Conservation (phyloP, 108 stramenopile genomes). For the Nannochloropsis oceanica region DNA sequence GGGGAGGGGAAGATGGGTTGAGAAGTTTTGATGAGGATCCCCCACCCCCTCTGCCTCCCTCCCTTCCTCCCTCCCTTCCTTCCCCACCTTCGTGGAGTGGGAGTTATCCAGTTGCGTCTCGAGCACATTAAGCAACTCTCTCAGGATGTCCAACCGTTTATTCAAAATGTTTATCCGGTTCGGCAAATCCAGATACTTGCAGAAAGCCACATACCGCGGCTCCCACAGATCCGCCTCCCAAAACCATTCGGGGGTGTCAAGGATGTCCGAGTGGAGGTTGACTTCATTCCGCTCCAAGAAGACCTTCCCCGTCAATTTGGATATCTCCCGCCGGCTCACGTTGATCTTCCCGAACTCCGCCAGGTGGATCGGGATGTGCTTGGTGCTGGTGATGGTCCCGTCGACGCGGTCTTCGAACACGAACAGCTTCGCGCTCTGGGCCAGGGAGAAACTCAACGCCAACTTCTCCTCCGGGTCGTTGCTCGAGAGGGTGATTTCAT, state of each 20-base stretch:
- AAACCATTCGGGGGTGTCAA: slow-evolving; percentile 43
- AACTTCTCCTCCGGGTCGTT: slow-evolving; percentile 37
- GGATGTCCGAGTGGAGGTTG: slow-evolving; percentile 47
- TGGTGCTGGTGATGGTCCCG: slow-evolving; percentile 22
- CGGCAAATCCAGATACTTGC: slow-evolving; percentile 38
- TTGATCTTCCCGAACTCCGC: slow-evolving; percentile 35
- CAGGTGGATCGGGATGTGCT: slow-evolving; percentile 32
- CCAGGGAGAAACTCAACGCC: slow-evolving; percentile 39
- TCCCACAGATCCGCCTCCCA: slow-evolving; percentile 47
- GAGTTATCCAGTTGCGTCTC: slow-evolving; percentile 13
- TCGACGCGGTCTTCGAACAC: slow-evolving; percentile 41
- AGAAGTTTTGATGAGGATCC: too few species aligned
- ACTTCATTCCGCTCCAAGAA: slow-evolving; percentile 43
- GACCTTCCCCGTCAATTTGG: slow-evolving; percentile 21
- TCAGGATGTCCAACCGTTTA: slow-evolving; percentile 43
- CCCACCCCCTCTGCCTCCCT: not conserved
- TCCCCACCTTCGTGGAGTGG: not conserved
- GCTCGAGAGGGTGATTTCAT: slow-evolving; percentile 21
- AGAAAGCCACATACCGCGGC: slow-evolving; percentile 31
- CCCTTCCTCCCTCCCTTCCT: not conserved
- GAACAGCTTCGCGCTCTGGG: slow-evolving; percentile 44
- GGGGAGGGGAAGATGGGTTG: too few species aligned
- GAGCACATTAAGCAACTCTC: slow-evolving; percentile 44
- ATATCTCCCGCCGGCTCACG: slow-evolving; percentile 29
- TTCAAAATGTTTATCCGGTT: slow-evolving; percentile 42